Percentiles rank a stretch among this genome's conserved stretches.
phyloP scores from a whole-genome alignment of 2,329 filamentous ascomycete genomes.

The Pleurostoma richardsiae region DNA sequence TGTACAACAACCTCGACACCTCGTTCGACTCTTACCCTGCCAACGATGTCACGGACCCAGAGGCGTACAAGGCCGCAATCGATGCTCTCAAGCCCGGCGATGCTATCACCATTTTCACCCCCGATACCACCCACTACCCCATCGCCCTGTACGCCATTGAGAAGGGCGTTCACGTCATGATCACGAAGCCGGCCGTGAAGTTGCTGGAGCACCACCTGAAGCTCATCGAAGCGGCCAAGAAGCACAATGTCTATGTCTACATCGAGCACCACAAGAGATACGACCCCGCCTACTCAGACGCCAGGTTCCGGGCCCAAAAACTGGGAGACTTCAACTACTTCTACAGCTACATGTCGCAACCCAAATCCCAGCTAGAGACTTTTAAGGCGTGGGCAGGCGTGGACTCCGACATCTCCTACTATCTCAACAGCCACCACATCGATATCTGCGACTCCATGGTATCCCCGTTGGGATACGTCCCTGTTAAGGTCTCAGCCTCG shows the following conservation, averaged over 20 bases:
- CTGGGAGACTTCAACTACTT: slow-evolving; percentile 98
- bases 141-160: slow-evolving; percentile 91
- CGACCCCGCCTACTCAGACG: slow-evolving; percentile 89
- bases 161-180: slow-evolving; percentile 80
- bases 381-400: slow-evolving; percentile 93
- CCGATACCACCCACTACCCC: slow-evolving; percentile 86
- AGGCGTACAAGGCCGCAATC: slow-evolving; percentile 85
- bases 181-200: slow-evolving; percentile 93
- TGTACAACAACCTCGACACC: slow-evolving; percentile 85
- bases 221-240: slow-evolving; percentile 66
- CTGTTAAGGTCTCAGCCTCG: slow-evolving; percentile 72
- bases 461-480: slow-evolving; percentile 63
- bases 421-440: slow-evolving; percentile 91
- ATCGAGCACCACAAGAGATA: slow-evolving; percentile 96
- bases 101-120: slow-evolving; percentile 94
- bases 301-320: slow-evolving; percentile 66
- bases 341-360: slow-evolving; percentile 94
- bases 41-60: slow-evolving; percentile 67
- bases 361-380: slow-evolving; percentile 85
- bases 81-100: slow-evolving; percentile 76
- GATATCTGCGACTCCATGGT: slow-evolving; percentile 94
- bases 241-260: slow-evolving; percentile 81
- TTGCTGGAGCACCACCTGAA: slow-evolving; percentile 72
- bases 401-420: slow-evolving; percentile 92
- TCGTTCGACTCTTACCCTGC: slow-evolving; percentile 79